A percentile compares a stretch with the other conserved stretches of the same genome.
Evolutionary conservation across 2,329 filamentous ascomycete species (phyloP).

Genomic region (Paecilomyces formosus): DNA sequence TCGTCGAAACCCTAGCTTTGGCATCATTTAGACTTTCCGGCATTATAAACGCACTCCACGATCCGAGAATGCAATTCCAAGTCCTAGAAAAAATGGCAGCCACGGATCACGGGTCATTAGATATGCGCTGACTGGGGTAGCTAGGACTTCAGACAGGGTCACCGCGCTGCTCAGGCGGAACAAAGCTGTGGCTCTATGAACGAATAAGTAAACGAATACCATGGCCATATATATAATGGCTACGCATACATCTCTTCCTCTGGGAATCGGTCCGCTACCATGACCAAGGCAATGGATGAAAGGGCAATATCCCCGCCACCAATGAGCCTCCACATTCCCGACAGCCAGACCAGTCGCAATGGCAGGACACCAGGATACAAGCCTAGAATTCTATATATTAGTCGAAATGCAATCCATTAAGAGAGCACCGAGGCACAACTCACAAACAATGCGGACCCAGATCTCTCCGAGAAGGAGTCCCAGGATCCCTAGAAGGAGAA

Average conservation of each 20-base stretch:
- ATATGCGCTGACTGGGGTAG: slow-evolving; percentile 19
- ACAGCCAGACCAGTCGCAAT: slow-evolving; percentile 20
- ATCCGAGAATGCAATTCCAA: slow-evolving; percentile 12
- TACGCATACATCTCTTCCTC: slow-evolving; percentile 19
- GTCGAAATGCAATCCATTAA: background rate
- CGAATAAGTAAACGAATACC: too few species aligned
- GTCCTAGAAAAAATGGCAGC: slow-evolving; percentile 14
- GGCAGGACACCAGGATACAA: slow-evolving; percentile 8
- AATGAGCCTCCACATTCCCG: slow-evolving; percentile 13
- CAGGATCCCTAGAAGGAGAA: slow-evolving; percentile 14
- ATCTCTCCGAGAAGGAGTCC: slow-evolving; percentile 15
- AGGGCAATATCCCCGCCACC: slow-evolving; percentile 18
- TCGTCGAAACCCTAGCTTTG: background rate
- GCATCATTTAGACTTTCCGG: slow-evolving; percentile 4
- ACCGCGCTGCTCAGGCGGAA: slow-evolving; percentile 15
- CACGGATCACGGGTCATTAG: slow-evolving; percentile 17
- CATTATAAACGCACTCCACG: slow-evolving; percentile 15
- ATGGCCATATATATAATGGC: too few species aligned
- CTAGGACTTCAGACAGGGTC: slow-evolving; percentile 17
- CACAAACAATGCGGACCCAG: slow-evolving; percentile 21
- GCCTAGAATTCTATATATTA: slow-evolving; percentile 1
- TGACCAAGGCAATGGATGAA: slow-evolving; percentile 12
- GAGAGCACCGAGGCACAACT: background rate
- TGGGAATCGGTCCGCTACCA: slow-evolving; percentile 20
- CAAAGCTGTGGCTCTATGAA: slow-evolving; percentile 10